These are phyloP conservation scores for Daedaleopsis sinensis DNA, from an alignment of 768 basidiomycete species.

Conservation along the genomic window DNA sequence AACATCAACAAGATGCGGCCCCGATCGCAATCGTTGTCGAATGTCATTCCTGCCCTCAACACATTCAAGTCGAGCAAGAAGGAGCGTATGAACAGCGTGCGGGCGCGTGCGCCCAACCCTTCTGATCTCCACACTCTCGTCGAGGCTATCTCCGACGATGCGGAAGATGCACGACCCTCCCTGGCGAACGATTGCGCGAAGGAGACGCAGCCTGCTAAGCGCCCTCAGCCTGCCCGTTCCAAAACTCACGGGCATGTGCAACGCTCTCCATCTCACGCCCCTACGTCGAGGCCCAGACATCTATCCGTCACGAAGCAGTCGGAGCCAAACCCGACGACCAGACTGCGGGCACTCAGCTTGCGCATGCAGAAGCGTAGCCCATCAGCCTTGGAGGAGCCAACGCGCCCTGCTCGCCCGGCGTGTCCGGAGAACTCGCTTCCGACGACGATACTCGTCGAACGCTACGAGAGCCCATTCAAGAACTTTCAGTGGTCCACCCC, in stretches of 20 bases:
- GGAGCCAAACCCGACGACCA: background rate
- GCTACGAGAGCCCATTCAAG: constrained; percentile 16
- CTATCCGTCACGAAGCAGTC: background rate
- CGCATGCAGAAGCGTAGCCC: background rate
- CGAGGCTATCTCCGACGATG: background rate
- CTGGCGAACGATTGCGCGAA: too few relatives aligned
- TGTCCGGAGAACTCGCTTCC: constrained; percentile 13
- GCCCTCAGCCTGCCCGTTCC: too few relatives aligned
- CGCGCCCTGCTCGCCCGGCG: constrained; percentile 11
- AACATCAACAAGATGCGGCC: background rate
- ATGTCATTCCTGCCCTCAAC: background rate
- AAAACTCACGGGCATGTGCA: too few relatives aligned
- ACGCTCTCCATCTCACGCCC: too few relatives aligned
- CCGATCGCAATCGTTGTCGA: background rate
- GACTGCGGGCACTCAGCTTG: background rate
- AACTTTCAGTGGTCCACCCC: background rate
- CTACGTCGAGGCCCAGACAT: background rate
- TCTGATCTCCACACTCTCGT: background rate
- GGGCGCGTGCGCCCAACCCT: too few relatives aligned
- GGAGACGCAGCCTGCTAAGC: too few relatives aligned
- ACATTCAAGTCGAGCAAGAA: background rate
- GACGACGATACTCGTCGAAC: background rate
- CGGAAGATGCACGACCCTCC: background rate
- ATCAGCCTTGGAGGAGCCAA: background rate
- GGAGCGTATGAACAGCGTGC: background rate